Evolutionary conservation across 2,329 filamentous ascomycete species (phyloP).

Genomic region (Colletotrichum tropicale): DNA sequence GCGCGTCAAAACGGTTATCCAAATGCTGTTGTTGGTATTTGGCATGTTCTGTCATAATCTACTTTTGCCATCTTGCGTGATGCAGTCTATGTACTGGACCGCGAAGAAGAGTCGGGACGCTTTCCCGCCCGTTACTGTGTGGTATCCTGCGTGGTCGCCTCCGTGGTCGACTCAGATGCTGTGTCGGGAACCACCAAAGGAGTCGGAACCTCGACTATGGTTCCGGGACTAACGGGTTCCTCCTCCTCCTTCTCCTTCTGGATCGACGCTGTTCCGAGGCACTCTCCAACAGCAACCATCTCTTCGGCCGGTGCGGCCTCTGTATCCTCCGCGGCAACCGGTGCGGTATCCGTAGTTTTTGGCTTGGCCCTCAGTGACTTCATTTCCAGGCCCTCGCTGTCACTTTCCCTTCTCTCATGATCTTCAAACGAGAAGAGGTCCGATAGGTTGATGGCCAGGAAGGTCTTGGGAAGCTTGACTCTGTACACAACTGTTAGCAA

Average conservation of each 20-base stretch:
- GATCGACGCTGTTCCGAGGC: not conserved
- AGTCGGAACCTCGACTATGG: not conserved
- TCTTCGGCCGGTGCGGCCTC: not conserved
- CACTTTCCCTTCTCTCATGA: constrained; percentile 54
- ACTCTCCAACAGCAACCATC: constrained; percentile 16
- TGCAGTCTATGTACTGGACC: not conserved
- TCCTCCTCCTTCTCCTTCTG: not conserved
- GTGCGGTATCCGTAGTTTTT: constrained; percentile 3
- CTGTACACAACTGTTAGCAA: constrained; percentile 35
- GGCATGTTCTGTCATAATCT: not conserved
- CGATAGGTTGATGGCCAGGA: constrained; percentile 68
- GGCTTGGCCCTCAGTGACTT: constrained; percentile 37
- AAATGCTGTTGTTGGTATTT: not conserved
- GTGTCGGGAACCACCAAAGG: not conserved
- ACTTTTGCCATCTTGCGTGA: not conserved
- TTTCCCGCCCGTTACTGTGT: not conserved
- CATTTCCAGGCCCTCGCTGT: constrained; percentile 54
- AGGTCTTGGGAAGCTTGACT: constrained; percentile 70
- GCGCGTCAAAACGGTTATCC: not conserved
- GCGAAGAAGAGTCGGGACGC: not conserved
- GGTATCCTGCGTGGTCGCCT: not conserved
- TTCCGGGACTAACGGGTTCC: not conserved
- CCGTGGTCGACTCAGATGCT: not conserved
- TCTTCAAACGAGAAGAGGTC: constrained; percentile 66
- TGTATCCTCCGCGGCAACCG: not conserved